A percentile compares a stretch with the other conserved stretches of the same genome.
phyloP scores from a whole-genome alignment of 2,329 filamentous ascomycete genomes.

The Mariannaea sp. region DNA sequence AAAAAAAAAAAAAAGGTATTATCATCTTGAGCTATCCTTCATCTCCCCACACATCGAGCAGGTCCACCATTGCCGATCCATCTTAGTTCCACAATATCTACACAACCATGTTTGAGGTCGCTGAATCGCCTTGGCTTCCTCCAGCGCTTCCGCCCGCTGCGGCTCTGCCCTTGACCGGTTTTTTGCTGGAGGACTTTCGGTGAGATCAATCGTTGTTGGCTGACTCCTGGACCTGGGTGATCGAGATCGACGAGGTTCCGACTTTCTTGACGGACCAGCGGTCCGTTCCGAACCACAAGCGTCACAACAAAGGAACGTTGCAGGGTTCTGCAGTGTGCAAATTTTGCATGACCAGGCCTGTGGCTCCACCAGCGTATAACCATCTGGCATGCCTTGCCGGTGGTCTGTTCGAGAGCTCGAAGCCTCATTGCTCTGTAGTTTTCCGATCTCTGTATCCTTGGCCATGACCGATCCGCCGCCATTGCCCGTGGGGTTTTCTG shows the following conservation, averaged over 20 bases:
- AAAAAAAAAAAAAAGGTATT: not conserved
- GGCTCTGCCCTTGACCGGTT: conserved; percentile 19
- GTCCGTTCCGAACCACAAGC: conserved; percentile 56
- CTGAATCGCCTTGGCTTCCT: conserved; percentile 5
- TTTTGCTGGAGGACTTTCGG: conserved; percentile 40
- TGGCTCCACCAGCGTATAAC: conserved; percentile 11
- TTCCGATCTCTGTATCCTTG: conserved; percentile 16
- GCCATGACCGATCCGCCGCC: conserved; percentile 42
- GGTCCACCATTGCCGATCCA: conserved; percentile 62
- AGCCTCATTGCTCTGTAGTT: conserved; percentile 12
- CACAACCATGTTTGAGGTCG: conserved; percentile 54
- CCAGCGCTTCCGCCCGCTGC: conserved; percentile 7
- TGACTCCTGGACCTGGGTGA: conserved; percentile 17
- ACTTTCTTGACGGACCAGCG: conserved; percentile 22
- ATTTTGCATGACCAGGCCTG: conserved; percentile 57
- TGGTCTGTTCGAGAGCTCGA: not conserved
- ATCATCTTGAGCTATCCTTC: conserved; percentile 53
- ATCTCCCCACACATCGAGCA: conserved; percentile 60
- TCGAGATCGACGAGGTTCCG: conserved; percentile 26
- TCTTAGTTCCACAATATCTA: conserved; percentile 54
- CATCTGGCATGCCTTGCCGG: not conserved
- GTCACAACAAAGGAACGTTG: conserved; percentile 58
- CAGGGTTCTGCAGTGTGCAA: conserved; percentile 63
- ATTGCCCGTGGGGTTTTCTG: conserved; percentile 56
- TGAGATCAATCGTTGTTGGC: conserved; percentile 42